phyloP scores from a whole-genome alignment of 2,329 filamentous ascomycete genomes.

The Pestalotiopsis sp. region DNA sequence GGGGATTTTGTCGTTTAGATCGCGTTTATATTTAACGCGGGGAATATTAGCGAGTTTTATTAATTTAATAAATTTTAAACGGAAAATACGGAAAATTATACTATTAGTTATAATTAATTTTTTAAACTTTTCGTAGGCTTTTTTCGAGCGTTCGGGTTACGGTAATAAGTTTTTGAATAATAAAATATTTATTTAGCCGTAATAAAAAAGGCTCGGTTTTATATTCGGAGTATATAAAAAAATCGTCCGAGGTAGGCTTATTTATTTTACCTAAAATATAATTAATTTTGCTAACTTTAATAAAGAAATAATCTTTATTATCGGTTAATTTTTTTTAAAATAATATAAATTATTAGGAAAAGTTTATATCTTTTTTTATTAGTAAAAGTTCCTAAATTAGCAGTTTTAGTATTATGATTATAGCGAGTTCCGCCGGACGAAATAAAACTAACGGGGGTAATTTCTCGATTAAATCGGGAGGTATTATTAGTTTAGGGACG shows the following conservation, averaged over 20 bases:
- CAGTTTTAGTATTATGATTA: not conserved
- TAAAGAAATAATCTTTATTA: not conserved
- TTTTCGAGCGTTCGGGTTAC: not conserved
- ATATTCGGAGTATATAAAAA: not conserved
- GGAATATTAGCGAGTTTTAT: not conserved
- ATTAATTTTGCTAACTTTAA: not conserved
- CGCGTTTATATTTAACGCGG: not conserved
- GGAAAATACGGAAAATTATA: not conserved
- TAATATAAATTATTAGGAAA: not conserved
- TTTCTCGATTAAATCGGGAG: not conserved
- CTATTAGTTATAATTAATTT: not conserved
- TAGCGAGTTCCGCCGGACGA: not conserved
- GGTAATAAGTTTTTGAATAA: not conserved
- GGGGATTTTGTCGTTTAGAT: not conserved
- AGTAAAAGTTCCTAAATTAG: not conserved
- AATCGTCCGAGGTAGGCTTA: not conserved
- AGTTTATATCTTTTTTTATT: not conserved
- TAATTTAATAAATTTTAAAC: not conserved
- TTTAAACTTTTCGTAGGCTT: not conserved
- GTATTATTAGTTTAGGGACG: too few relatives aligned
- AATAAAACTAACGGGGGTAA: not conserved
- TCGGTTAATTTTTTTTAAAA: not conserved
- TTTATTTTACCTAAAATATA: not conserved
- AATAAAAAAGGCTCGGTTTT: not conserved
- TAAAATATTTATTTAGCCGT: not conserved